Base-by-base conservation (phyloP, 352 stramenopile species). In the Phytophthora pisi region DNA sequence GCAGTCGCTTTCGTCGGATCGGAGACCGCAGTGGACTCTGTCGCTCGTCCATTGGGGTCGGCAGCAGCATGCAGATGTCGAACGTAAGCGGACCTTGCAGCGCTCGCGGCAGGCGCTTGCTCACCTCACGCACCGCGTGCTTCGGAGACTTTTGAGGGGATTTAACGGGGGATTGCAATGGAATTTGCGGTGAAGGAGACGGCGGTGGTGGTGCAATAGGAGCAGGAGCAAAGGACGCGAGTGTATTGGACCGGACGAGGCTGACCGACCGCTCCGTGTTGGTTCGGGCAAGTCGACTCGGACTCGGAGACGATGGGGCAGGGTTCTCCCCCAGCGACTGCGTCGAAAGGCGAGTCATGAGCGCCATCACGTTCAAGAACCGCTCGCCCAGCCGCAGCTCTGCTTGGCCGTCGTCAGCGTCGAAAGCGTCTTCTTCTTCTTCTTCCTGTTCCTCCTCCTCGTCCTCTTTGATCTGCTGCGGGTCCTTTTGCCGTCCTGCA, bases 61-160 rank as follows among this genome's bases (percentile, higher is more conserved):
- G 82, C 16, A 91, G 70, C 24, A 91, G 38, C 77, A 86, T 84
- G 45, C 75, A 84, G 31, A 91, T 86, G 60, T 91, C 75, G 31
- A 86, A 87, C 28, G 81, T 91, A n/a, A 91, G 57, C 36, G 78
- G 70, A 23, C 74, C 65, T 7, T 70, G 78, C 16, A 91, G 71
- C 15, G 79, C 61, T 5, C n/a, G 57, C 5, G 62, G 56, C 4
- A 72, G 31, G 50, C 64, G 57, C 18, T 77, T 77, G 7, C 64
- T 70, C 13, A 73, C 69, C n/a, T 85, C 78, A 10, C 68, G 61
- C 11, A 81, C 57, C 4, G 57, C 61, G 38, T 77, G 65, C 53
- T 62, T 70, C 1, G 57, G 67, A 11, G 62, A 71, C 28, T 59
- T 67, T 24, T 16, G 15, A 58, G 57, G 47, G 1, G 62, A 60